phyloP scores from a whole-genome alignment of 2,329 filamentous ascomycete genomes.

The Penicillium sp. region DNA sequence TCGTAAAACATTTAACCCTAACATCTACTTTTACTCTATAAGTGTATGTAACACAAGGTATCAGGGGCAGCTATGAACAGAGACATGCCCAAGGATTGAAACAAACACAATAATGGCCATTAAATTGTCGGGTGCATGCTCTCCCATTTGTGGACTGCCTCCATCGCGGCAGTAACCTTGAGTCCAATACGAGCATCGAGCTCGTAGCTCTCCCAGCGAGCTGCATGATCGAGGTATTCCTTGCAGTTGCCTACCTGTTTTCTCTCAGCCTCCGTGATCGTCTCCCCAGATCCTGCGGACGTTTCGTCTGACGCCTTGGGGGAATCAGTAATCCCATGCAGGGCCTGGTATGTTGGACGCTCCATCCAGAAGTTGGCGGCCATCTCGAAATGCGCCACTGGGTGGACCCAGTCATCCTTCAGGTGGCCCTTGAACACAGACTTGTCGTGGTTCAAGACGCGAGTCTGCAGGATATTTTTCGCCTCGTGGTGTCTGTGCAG shows the following conservation, averaged over 20 bases:
- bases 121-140: constrained; percentile 23
- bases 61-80: constrained; percentile 3
- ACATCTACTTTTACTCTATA: constrained; percentile 5
- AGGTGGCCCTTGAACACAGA: constrained; percentile 52
- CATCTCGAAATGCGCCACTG: constrained; percentile 82
- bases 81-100: background rate
- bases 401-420: constrained; percentile 62
- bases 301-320: constrained; percentile 6
- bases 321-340: constrained; percentile 26
- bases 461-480: constrained; percentile 59
- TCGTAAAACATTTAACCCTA: constrained; percentile 1
- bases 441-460: constrained; percentile 62
- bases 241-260: constrained; percentile 54
- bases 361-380: constrained; percentile 79
- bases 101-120: background rate
- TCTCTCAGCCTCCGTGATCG: constrained; percentile 27
- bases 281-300: background rate
- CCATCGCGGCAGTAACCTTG: constrained; percentile 49
- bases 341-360: constrained; percentile 41
- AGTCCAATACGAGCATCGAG: constrained; percentile 58
- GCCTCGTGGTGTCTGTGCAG: constrained; percentile 65
- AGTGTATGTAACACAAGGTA: constrained; percentile 1
- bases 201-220: constrained; percentile 62
- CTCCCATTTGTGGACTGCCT: constrained; percentile 48
- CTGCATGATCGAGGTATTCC: constrained; percentile 57